These are phyloP conservation scores for Triadica sebifera DNA, from an alignment of 345 rosid species.

Conservation along the genomic window DNA sequence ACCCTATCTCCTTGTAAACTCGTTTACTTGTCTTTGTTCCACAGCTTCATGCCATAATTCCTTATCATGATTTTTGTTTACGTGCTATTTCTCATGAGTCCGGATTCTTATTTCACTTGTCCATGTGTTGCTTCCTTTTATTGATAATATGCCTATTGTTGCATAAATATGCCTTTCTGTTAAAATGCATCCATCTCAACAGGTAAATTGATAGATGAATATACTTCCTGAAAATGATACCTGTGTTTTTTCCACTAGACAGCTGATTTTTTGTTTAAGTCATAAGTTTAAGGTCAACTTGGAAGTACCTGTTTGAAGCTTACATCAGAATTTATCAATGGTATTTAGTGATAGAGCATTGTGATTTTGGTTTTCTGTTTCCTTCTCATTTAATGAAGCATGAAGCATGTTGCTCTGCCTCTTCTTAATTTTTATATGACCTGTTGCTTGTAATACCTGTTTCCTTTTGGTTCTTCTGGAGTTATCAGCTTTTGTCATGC, in stretches of 20 bases:
- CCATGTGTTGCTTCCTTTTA: not conserved
- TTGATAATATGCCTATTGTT: not conserved
- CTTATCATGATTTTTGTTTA: not conserved
- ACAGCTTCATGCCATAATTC: not conserved
- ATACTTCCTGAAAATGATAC: not conserved
- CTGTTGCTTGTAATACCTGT: too few species aligned
- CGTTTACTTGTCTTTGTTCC: not conserved
- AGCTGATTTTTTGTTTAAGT: not conserved
- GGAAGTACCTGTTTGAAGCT: not conserved
- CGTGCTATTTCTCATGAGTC: not conserved
- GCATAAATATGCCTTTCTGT: not conserved
- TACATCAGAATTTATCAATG: too few species aligned
- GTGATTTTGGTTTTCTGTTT: too few species aligned
- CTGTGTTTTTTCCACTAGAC: not conserved
- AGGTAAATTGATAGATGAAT: not conserved
- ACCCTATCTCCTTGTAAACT: not conserved
- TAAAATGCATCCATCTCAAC: not conserved
- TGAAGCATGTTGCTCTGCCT: too few species aligned
- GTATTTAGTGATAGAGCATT: too few species aligned
- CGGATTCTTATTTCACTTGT: not conserved
- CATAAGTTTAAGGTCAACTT: not conserved
- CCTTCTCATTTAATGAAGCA: too few species aligned
- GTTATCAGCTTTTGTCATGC: too few species aligned
- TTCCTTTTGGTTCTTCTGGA: too few species aligned
- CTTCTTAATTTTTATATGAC: too few species aligned